phyloP scores from a whole-genome alignment of 2,329 filamentous ascomycete species.

The Madurella fahalii region DNA sequence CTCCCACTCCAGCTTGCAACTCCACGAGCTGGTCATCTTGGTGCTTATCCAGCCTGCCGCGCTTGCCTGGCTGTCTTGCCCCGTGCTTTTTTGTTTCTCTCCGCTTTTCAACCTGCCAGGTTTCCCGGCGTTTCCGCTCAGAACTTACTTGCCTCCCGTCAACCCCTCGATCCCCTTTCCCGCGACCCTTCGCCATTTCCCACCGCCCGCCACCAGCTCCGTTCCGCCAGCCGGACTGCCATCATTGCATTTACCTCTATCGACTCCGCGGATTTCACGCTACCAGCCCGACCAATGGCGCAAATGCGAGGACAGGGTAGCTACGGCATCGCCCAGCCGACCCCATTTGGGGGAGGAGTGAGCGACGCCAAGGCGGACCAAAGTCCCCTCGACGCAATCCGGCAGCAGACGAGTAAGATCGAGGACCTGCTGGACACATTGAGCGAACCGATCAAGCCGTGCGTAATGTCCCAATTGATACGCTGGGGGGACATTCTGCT shows the following conservation, averaged over 20 bases:
- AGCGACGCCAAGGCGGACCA: constrained; percentile 57
- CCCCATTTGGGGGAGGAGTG: constrained; percentile 62
- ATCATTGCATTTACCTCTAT: not conserved
- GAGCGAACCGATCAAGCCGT: constrained; percentile 94
- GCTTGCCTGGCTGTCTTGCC: constrained; percentile 3
- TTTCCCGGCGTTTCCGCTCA: not conserved
- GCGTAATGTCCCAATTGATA: constrained; percentile 35
- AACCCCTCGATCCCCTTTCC: constrained; percentile 1
- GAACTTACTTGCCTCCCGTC: not conserved
- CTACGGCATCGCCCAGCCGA: constrained; percentile 73
- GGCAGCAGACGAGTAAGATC: constrained; percentile 96
- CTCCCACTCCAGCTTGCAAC: not conserved
- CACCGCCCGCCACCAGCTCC: not conserved
- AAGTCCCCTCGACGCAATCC: constrained; percentile 80
- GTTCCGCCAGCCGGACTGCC: constrained; percentile 20
- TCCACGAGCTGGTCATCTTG: constrained; percentile 2
- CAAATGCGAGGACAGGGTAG: constrained; percentile 64
- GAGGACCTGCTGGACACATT: constrained; percentile 86
- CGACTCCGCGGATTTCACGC: constrained; percentile 1
- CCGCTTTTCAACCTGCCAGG: not conserved
- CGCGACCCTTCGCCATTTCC: not conserved
- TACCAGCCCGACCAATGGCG: constrained; percentile 33
- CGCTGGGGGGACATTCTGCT: constrained; percentile 13
- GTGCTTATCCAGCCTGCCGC: constrained; percentile 8
- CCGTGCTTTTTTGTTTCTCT: not conserved